Base-by-base conservation (phyloP, 768 basidiomycete species). In the Hygrophorus russula region DNA sequence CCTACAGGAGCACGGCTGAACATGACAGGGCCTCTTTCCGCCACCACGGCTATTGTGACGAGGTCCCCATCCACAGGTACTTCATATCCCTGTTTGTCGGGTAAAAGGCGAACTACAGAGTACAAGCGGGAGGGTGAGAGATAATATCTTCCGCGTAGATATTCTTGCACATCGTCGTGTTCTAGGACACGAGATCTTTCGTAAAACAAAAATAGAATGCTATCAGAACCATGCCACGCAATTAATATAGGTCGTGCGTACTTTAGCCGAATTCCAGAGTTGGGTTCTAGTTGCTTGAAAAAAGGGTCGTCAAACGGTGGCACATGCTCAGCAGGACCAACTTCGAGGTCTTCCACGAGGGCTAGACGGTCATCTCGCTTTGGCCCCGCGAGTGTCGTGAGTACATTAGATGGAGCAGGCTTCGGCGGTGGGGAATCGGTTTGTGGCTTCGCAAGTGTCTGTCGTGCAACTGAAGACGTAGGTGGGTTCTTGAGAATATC, bases 1-100 rank as follows among this genome's bases (percentile, higher is more conserved):
- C 70, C 57, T 14, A 82, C 76, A 39, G 82, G 83, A 24, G 82
- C 79, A 45, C 72, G 74, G 37, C 71, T 87, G 51, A 80, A 74
- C 49, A 75, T 79, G 56, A 93, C 67, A 5, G 80, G 82, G 2
- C 90, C 82, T 15, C 91, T 77, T 58, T 94, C 90, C 2, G 92
- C 94, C 11, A 99, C 80, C 4, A 98, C 93, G 2, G 90, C 94
- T 37, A 99, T 88, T 5, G 92, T 93, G 33, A 97, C 74, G 86
- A 90, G 98, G 59, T 98, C 96, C 2, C 87, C 87, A 5, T 77
- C 75, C 1, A 97, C 81, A 8, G 94, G 93, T 1, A 99, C 76
- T 36, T 97, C 92, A 58, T 91, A 94, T 13, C 79, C 81, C 45
- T 84, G 79, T 50, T 85, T 82, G 56, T 86, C 78, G 0, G 82